Base-by-base conservation (phyloP, 2,329 filamentous ascomycete genomes). In the Phialophora macrospora region DNA sequence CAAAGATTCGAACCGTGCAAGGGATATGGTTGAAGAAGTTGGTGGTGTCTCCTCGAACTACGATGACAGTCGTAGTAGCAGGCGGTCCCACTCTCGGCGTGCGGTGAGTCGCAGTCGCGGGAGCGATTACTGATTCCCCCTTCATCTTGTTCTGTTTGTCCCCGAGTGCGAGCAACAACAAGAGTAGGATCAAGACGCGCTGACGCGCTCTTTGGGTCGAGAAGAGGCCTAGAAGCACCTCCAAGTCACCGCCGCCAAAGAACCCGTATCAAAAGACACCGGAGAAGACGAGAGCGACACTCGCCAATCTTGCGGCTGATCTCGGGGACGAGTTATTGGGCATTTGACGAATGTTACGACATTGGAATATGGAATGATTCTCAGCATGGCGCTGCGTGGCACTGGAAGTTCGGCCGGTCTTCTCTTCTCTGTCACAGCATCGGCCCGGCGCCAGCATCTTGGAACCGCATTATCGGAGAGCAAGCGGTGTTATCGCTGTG, bases 81-180 rank as follows among this genome's bases (percentile, higher is more conserved):
- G 54, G 24, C 56, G 55, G 30, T 55, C 60, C 28, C 55, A 46
- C 34, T 63, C 66, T 60, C 66, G 63, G 46, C 59, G 56, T 59
- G 63, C 55, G 63, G 66, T 68, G 62, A 68, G 66, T 68, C 66
- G 63, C 28, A 22, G 60, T 63, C 66, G 66, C 62, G 52, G n/a
- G 20, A 56, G 62, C 44, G 60, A 63, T 46, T 52, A 63, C 28
- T 68, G 60, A 65, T 46, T 30, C 4, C 51, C 51, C 55, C 5
- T 62, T 24, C 1, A 20, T 56, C 30, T 28, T 44, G 44, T 49
- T 60, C 20, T 4, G 28, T 55, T 11, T 30, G 48, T 22, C 24
- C 49, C 6, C 26, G 34, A 11, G 51, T 61, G 30, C 3, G 17
- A 44, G 22, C 52, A 38, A 22, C 34, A 12, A 22, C 52, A 52